phyloP scores from a whole-genome alignment of 495 filamentous ascomycete species.

The Tuber aestivum region DNA sequence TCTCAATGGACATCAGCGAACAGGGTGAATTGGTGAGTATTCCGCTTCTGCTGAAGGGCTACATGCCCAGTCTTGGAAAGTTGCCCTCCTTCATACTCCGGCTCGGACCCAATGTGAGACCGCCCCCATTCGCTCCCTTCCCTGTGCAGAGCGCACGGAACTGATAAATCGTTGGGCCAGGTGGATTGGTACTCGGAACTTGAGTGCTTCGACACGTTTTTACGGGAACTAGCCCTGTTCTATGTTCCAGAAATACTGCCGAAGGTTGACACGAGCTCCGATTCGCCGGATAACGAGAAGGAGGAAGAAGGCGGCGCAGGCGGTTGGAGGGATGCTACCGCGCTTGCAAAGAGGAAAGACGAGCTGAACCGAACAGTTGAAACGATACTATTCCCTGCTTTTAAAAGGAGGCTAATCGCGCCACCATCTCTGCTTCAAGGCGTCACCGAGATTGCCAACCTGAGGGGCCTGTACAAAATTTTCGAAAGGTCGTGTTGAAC shows the following conservation, averaged over 20 bases:
- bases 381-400: constrained; percentile 70
- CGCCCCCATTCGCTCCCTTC: constrained; percentile 6
- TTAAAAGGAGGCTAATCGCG: constrained; percentile 75
- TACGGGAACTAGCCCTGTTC: constrained; percentile 82
- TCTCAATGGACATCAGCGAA: constrained; percentile 73
- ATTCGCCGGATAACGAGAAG: constrained; percentile 23
- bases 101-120: constrained; percentile 59
- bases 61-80: constrained; percentile 76
- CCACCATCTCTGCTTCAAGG: constrained; percentile 71
- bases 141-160: constrained; percentile 5
- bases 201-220: constrained; percentile 75
- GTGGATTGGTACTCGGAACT: constrained; percentile 83
- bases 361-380: constrained; percentile 61
- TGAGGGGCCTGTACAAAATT: constrained; percentile 93
- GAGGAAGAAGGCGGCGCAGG: constrained; percentile 45
- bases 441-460: constrained; percentile 82
- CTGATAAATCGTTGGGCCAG: constrained; percentile 44
- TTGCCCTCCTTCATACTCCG: constrained; percentile 82
- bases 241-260: constrained; percentile 86
- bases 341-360: constrained; percentile 49
- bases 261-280: constrained; percentile 43
- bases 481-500: constrained; percentile 68
- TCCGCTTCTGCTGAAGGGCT: constrained; percentile 82
- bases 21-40: constrained; percentile 71
- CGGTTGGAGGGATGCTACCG: constrained; percentile 45